phyloP scores from a whole-genome alignment of 139 green algal genomes.

The Chlamydomonas asymmetrica region DNA sequence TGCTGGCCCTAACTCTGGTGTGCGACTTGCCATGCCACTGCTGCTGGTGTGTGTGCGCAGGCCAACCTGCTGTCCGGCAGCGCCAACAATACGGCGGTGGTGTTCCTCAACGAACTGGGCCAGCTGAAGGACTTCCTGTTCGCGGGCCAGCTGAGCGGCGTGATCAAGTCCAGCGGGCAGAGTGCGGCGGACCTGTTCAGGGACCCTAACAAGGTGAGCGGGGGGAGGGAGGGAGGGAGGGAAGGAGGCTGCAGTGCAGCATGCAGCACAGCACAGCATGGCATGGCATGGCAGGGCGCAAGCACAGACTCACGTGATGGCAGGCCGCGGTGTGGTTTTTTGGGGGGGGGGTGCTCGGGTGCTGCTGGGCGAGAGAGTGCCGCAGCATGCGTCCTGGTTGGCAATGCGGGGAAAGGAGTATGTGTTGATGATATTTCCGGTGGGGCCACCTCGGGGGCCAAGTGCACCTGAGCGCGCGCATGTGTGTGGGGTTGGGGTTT shows the following conservation, averaged over 20 bases:
- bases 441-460: no score
- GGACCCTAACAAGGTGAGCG: slow-evolving; percentile 52
- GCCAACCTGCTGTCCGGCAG: no score
- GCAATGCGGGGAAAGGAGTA: no score
- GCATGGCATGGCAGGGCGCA: not conserved
- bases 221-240: not conserved
- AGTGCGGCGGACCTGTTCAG: slow-evolving; percentile 35
- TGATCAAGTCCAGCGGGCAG: slow-evolving; percentile 32
- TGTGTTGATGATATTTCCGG: no score
- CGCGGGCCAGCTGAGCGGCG: slow-evolving; percentile 60
- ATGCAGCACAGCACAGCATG: not conserved
- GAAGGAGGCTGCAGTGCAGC: not conserved
- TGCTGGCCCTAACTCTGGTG: not conserved
- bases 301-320: no score
- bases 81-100: slow-evolving; percentile 41
- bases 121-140: slow-evolving; percentile 74
- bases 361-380: no score
- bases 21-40: not conserved
- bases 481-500: no score
- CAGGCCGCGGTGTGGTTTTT: no score
- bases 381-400: no score
- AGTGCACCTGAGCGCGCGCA: no score
- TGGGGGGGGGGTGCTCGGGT: no score
- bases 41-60: no score
- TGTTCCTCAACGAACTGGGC: slow-evolving; percentile 58